Evolutionary conservation across 306 rosid species (phyloP).

Genomic region (Coriaria nepalensis): DNA sequence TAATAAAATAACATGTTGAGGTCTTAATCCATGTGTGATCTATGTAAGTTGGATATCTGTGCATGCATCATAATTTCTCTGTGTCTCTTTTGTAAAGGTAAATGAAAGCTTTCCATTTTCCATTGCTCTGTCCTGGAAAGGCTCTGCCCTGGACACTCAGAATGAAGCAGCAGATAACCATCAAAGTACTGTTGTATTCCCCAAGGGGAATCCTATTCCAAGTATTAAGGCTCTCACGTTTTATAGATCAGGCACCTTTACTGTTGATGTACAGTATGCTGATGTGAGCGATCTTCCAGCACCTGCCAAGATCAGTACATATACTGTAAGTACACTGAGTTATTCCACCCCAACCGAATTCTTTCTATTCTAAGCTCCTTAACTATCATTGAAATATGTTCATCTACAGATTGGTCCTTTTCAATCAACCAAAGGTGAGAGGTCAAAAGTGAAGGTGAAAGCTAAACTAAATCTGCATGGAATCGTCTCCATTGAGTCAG

Average conservation of each 20-base stretch:
- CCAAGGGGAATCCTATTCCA: conserved; percentile 77
- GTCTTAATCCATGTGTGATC: too few relatives aligned
- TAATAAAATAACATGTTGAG: too few relatives aligned
- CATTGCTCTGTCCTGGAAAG: conserved; percentile 71
- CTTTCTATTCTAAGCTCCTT: not conserved
- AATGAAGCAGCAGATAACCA: conserved; percentile 43
- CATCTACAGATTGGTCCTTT: conserved; percentile 80
- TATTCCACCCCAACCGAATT: not conserved
- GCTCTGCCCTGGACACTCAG: conserved; percentile 52
- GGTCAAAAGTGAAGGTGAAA: conserved; percentile 62
- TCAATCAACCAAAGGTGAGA: conserved; percentile 40
- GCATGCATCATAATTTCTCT: not conserved
- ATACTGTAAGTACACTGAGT: conserved; percentile 37
- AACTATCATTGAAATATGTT: not conserved
- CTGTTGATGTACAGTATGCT: conserved; percentile 59
- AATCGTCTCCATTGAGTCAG: conserved; percentile 56
- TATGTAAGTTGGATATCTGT: too few relatives aligned
- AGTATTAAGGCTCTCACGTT: conserved; percentile 67
- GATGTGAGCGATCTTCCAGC: conserved; percentile 43
- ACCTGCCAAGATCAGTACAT: conserved; percentile 65
- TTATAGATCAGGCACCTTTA: conserved; percentile 54
- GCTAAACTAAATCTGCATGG: conserved; percentile 76
- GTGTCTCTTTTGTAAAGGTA: conserved; percentile 42
- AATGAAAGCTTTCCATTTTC: conserved; percentile 73
- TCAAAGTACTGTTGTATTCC: conserved; percentile 47